Evolutionary conservation across 495 filamentous ascomycete genomes (phyloP), one percentile per base, ranked within the genome.

Genomic region (Neurospora discreta): DNA sequence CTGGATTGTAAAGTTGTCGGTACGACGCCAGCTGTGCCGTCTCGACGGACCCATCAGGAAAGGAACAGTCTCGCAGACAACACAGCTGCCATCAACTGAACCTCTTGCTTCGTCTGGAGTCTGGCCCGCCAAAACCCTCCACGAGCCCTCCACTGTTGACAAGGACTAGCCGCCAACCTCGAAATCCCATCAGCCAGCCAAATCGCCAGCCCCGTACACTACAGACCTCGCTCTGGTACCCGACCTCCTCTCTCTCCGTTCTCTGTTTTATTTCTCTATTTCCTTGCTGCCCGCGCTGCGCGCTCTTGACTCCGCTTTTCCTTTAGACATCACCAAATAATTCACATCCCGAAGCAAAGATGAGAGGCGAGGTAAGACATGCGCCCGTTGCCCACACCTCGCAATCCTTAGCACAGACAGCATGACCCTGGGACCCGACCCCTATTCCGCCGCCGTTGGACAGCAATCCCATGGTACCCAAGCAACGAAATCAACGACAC

Each of bases 331-430:
- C 70, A 69, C 52, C 67, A 42, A 71, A 46, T 72, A 74, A 72
- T 70, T 68, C 39, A 52, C 40, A 68, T 71, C 38, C 40, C 43
- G 67, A 68, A 72, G 76, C 76, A 78, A 85, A 74, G 74, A 86
- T 86, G 85, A 84, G 84, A 80, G 85, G 85, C 77, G 85, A 86
- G 80, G 85, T 86, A 84, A 77, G 84, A 78, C 60, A 65, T 26
- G 11, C 30, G 26, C 38, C 26, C 26, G 20, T 60, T 33, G n/a
- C 36, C 43, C 41, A 26, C 23, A 36, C 46, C 30, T 30, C 18
- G 40, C 69, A 46, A 70, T 41, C 42, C 20, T 73, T 70, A 39
- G 30, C 71, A 58, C 65, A 69, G 72, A 69, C 68, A 69, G 68
- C 73, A 72, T 33, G 44, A 16, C 69, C 71, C 67, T 69, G 36